phyloP scores from a whole-genome alignment of 2,329 filamentous ascomycete genomes.

The Botrytis aclada region DNA sequence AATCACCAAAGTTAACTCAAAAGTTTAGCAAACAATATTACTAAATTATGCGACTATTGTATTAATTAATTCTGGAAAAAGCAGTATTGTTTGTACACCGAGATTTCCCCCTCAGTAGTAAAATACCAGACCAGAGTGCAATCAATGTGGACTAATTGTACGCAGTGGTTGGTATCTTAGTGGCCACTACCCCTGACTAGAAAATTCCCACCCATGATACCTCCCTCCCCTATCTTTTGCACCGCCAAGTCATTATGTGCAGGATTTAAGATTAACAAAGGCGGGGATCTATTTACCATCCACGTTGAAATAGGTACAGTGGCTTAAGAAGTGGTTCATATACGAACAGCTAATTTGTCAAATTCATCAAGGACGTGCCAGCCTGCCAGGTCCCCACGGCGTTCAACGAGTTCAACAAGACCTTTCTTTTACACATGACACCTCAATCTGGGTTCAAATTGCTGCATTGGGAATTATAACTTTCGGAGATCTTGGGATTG shows the following conservation, averaged over 20 bases:
- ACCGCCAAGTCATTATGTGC: conserved; percentile 7
- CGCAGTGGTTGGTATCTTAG: neutral
- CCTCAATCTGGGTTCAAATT: neutral
- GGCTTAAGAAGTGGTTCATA: neutral
- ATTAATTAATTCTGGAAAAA: neutral
- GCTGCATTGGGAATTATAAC: neutral
- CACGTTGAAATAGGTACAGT: neutral
- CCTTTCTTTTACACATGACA: neutral
- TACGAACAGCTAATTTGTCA: conserved; percentile 10
- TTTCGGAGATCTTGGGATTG: neutral
- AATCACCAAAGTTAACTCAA: neutral
- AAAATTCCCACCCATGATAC: neutral
- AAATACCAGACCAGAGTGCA: neutral
- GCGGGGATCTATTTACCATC: neutral
- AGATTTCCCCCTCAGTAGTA: neutral
- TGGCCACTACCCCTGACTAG: conserved; percentile 13
- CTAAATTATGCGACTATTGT: neutral
- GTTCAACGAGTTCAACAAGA: neutral
- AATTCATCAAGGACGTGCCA: neutral
- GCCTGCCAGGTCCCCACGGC: conserved; percentile 2
- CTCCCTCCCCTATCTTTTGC: conserved; percentile 5
- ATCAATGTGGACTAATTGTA: neutral
- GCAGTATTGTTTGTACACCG: neutral
- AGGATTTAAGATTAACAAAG: conserved; percentile 10
- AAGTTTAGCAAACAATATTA: neutral